A percentile compares a stretch with the other conserved stretches of the same genome.
Conservation (phyloP, 1,284 basidiomycete genomes). For the Entoloma clypeatum region DNA sequence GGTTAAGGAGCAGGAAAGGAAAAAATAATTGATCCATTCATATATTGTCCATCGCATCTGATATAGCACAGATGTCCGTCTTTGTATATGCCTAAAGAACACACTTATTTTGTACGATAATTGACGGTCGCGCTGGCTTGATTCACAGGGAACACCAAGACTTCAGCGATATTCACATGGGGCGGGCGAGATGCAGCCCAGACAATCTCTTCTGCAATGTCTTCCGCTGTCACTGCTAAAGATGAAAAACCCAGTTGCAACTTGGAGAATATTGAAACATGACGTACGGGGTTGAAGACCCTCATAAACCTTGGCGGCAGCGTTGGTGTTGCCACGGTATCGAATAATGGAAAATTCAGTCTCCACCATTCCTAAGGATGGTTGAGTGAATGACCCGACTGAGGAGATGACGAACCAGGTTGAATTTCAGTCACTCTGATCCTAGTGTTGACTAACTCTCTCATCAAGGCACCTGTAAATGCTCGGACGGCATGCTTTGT, state of each 20-base stretch:
- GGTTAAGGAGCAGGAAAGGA: conserved; percentile 41
- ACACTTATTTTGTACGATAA: conserved; percentile 35
- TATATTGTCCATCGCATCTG: conserved; percentile 13
- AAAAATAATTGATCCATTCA: conserved; percentile 17
- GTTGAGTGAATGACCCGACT: conserved; percentile 3
- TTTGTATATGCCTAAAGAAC: conserved; percentile 14
- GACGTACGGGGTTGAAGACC: conserved; percentile 75
- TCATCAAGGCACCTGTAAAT: conserved; percentile 80
- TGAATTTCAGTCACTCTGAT: conserved; percentile 92
- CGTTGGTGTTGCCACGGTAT: conserved; percentile 77
- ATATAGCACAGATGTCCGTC: conserved; percentile 15
- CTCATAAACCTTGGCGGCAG: conserved; percentile 87
- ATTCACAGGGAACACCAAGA: conserved; percentile 77
- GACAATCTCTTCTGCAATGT: conserved; percentile 96
- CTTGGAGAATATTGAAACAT: background rate
- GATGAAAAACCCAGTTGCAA: conserved; percentile 4
- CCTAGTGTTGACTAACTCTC: conserved; percentile 87
- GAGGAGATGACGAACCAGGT: conserved; percentile 53
- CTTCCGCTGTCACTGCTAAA: conserved; percentile 64
- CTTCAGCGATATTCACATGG: conserved; percentile 83
- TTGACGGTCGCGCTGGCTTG: conserved; percentile 71
- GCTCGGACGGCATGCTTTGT: conserved; percentile 90
- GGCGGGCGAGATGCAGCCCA: conserved; percentile 88
- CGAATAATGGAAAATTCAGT: conserved; percentile 90
- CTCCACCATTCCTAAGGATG: conserved; percentile 74